phyloP scores from a whole-genome alignment of 495 filamentous ascomycete species.

The Hypoxylon lienhwacheense region DNA sequence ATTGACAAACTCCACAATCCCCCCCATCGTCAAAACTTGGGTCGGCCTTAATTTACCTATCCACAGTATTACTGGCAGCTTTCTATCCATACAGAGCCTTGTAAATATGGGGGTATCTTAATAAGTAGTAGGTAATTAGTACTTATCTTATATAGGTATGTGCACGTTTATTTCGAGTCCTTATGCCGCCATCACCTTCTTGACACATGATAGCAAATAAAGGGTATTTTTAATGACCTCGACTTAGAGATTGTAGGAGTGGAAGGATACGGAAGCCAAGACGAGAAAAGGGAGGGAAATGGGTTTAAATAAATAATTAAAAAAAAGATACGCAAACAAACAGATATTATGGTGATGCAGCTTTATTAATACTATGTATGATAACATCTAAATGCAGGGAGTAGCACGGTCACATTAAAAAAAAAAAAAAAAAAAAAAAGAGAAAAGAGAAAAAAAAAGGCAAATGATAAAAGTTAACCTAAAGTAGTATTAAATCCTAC shows the following conservation, averaged over 20 bases:
- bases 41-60: conserved; percentile 27
- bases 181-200: conserved; percentile 24
- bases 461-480: not conserved
- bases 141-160: conserved; percentile 8
- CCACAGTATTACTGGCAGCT: too few relatives aligned
- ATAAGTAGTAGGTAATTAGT: too few relatives aligned
- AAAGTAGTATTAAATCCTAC: conserved; percentile 31
- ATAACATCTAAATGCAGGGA: too few relatives aligned
- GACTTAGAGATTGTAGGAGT: not conserved
- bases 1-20: conserved; percentile 22
- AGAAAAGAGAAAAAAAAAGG: not conserved
- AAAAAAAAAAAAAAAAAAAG: not conserved
- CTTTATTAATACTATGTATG: too few relatives aligned
- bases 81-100: too few relatives aligned
- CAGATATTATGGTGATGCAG: too few relatives aligned
- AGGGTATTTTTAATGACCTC: not conserved
- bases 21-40: conserved; percentile 14
- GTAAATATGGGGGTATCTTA: too few relatives aligned
- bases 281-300: not conserved
- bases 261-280: not conserved
- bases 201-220: too few relatives aligned
- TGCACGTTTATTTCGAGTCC: not conserved
- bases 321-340: too few relatives aligned
- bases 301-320: too few relatives aligned
- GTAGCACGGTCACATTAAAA: not conserved